Percentiles rank a stretch among this genome's conserved stretches.
Conservation (phyloP, 768 basidiomycete species). For the Termitomyces sp. region DNA sequence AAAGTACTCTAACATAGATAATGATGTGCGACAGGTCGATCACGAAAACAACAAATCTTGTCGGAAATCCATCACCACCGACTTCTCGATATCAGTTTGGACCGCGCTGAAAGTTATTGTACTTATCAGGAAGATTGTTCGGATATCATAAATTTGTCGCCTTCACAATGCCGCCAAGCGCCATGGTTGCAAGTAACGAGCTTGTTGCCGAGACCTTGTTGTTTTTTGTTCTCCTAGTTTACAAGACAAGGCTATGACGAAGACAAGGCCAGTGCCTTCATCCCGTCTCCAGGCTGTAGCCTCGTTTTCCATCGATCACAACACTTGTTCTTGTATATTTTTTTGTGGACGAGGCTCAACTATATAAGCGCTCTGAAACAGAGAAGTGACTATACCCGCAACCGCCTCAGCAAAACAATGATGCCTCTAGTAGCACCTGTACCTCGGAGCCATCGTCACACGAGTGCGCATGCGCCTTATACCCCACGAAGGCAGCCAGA, state of each 20-base stretch:
- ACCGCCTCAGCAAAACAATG: not conserved
- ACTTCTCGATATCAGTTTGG: not conserved
- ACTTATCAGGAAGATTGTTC: not conserved
- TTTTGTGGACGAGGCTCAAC: not conserved
- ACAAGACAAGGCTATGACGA: conserved; percentile 3
- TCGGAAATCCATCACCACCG: not conserved
- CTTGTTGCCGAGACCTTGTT: conserved; percentile 14
- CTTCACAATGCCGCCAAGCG: not conserved
- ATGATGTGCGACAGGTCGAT: not conserved
- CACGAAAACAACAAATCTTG: not conserved
- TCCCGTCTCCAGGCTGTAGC: conserved; percentile 11
- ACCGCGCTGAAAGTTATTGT: conserved; percentile 1
- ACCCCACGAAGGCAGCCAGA: conserved; percentile 3
- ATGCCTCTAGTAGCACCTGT: conserved; percentile 5
- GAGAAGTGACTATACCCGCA: not conserved
- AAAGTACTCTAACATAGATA: not conserved
- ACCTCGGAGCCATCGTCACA: conserved; percentile 4
- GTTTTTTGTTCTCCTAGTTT: conserved; percentile 10
- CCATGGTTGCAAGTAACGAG: not conserved
- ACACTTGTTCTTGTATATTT: conserved; percentile 13
- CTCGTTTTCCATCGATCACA: conserved; percentile 11
- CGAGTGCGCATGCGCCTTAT: conserved; percentile 2
- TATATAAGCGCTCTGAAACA: conserved; percentile 7
- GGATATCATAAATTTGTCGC: not conserved
- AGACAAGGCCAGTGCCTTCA: conserved; percentile 5